These are phyloP conservation scores for Colletotrichum nymphaeae DNA, from an alignment of 2,329 filamentous ascomycete genomes.

Conservation along the genomic window DNA sequence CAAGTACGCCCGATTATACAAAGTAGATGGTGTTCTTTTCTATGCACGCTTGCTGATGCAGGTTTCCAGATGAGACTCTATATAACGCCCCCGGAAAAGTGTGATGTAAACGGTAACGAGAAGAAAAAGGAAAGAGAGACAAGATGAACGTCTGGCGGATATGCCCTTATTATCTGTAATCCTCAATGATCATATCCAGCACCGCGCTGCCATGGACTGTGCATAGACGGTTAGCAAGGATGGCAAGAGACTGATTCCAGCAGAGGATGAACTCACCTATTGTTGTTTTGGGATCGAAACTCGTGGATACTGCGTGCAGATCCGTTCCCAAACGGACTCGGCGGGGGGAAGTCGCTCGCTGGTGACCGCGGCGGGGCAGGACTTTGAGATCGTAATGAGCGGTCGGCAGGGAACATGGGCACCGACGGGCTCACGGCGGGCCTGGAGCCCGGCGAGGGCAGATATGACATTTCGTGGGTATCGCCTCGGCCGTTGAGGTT, in stretches of 20 bases:
- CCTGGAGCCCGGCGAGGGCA: slow-evolving; percentile 13
- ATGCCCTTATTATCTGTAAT: not conserved
- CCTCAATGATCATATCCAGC: slow-evolving; percentile 28
- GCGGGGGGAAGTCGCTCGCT: slow-evolving; percentile 10
- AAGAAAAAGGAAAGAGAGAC: not conserved
- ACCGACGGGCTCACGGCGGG: slow-evolving; percentile 27
- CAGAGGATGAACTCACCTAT: not conserved
- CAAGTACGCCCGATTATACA: not conserved
- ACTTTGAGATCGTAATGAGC: slow-evolving; percentile 6
- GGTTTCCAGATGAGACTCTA: not conserved
- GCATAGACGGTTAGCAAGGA: not conserved
- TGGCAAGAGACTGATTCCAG: rapidly evolving
- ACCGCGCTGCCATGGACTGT: slow-evolving; percentile 31
- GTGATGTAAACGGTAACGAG: not conserved
- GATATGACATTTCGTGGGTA: slow-evolving; percentile 26
- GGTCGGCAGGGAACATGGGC: slow-evolving; percentile 29
- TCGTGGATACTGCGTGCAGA: slow-evolving; percentile 15
- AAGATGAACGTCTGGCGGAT: not conserved
- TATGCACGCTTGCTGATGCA: not conserved
- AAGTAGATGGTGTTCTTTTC: not conserved
- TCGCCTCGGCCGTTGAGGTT: not conserved
- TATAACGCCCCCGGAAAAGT: not conserved
- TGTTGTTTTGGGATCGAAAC: slow-evolving; percentile 26
- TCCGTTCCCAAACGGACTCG: slow-evolving; percentile 22
- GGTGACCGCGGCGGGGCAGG: slow-evolving; percentile 4